phyloP scores from a whole-genome alignment of 441 rosid genomes.

The Gossypium lobatum region DNA sequence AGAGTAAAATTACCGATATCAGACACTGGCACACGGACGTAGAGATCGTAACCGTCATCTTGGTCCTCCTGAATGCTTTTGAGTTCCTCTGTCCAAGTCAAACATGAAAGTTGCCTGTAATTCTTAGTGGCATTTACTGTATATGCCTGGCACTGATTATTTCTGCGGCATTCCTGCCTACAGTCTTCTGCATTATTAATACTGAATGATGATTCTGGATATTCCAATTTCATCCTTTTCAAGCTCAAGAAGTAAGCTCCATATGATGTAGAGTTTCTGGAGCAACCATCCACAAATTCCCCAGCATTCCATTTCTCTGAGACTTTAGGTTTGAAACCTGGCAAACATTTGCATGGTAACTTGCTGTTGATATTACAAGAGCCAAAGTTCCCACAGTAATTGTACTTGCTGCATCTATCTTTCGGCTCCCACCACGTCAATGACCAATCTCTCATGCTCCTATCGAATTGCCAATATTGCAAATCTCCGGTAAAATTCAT shows the following conservation, averaged over 20 bases:
- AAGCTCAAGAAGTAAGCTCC: conserved; percentile 36
- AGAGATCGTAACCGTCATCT: conserved; percentile 28
- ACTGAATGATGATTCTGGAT: conserved; percentile 25
- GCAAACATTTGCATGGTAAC: conserved; percentile 46
- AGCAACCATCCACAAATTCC: conserved; percentile 47
- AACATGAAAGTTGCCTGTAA: conserved; percentile 26
- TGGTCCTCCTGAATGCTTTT: conserved; percentile 39
- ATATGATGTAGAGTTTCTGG: conserved; percentile 26
- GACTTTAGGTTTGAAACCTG: conserved; percentile 43
- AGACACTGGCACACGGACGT: conserved; percentile 32
- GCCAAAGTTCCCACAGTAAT: conserved; percentile 52
- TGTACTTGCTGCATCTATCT: conserved; percentile 35
- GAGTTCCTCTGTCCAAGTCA: conserved; percentile 51
- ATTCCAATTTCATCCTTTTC: conserved; percentile 43
- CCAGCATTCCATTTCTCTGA: conserved; percentile 28
- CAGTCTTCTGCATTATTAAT: conserved; percentile 34
- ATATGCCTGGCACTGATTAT: conserved; percentile 46
- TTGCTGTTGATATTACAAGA: conserved; percentile 41
- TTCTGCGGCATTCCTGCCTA: conserved; percentile 35
- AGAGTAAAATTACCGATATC: conserved; percentile 33
- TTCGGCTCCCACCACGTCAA: conserved; percentile 44
- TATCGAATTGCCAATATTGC: conserved; percentile 27
- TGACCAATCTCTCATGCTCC: conserved; percentile 27
- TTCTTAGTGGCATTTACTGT: not conserved
- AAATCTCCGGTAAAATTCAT: conserved; percentile 46